These are phyloP conservation scores for Suillus fuscotomentosus DNA, from an alignment of 768 basidiomycete genomes.

Conservation along the genomic window DNA sequence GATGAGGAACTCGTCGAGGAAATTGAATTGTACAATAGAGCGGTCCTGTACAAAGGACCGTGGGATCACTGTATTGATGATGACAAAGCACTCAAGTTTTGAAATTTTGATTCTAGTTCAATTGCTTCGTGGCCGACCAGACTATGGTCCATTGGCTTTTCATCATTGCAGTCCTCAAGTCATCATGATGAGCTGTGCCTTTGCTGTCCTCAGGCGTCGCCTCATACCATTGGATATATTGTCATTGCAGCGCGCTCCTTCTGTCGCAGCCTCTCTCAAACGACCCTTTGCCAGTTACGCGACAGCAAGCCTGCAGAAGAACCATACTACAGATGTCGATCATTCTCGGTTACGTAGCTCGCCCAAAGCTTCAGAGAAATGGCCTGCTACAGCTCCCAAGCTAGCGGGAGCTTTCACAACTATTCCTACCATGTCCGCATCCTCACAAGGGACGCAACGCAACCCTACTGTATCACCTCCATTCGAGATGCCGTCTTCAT, in stretches of 20 bases:
- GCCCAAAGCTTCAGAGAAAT: constrained; percentile 4
- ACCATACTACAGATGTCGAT: constrained; percentile 25
- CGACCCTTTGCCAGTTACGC: constrained; percentile 46
- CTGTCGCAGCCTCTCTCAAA: constrained; percentile 35
- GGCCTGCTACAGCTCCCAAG: constrained; percentile 21
- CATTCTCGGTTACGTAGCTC: constrained; percentile 6
- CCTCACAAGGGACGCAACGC: constrained; percentile 13
- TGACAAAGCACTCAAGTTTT: no score
- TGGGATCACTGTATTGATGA: no score
- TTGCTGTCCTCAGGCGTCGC: constrained; percentile 48
- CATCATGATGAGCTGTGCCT: constrained; percentile 46
- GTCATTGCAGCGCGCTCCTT: constrained; percentile 24
- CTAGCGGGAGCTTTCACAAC: neutral
- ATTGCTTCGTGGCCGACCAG: no score
- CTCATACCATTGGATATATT: constrained; percentile 55
- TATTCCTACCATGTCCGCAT: constrained; percentile 1
- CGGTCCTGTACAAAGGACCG: no score
- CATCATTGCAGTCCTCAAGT: constrained; percentile 17
- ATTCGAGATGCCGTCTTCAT: constrained; percentile 28
- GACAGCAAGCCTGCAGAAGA: constrained; percentile 18
- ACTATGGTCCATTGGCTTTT: neutral
- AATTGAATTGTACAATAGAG: no score
- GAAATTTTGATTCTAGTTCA: no score
- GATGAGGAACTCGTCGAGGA: no score
- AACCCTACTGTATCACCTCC: constrained; percentile 16